Evolutionary conservation across 2,329 filamentous ascomycete species (phyloP), one percentile per base, ranked within the genome.

Genomic region (Lachnellula subtilissima): DNA sequence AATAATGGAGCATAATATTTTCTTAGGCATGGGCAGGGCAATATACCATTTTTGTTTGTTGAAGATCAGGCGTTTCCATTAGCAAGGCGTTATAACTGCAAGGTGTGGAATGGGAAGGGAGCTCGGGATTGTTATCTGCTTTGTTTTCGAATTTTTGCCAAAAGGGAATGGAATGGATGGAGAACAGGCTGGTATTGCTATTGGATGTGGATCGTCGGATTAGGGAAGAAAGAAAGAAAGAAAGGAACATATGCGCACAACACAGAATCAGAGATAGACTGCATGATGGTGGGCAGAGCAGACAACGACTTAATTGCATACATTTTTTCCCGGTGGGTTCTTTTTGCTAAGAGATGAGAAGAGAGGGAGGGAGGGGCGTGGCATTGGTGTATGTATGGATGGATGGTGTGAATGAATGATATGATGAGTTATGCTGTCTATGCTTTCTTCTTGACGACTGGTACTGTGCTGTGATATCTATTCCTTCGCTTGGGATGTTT

Each of bases 31-130:
- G 23, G 56, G 54, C 59, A 57, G 57, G 54, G 55, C 59, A 54
- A 59, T 56, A 56, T 55, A 57, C 49, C 47, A 49, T 50, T 60
- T 37, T 37, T 50, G 35, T 42, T 53, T 57, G 23, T 45, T 51
- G 35, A 54, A 32, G 52, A 49, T 40, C 28, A 15, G 52, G 54
- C 43, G 45, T 52, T 43, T 22, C 46, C 43, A 48, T 61, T 61
- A 61, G 59, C 59, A 59, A 52, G 59, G 59, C 54, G 59, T 61
- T 61, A 36, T 36, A 56, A 40, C 22, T 50, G 46, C 46, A 49
- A 17, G 37, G 37, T 17, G 17, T 15, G 17, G 37, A 1, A 17
- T 14, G n/a, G 11, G 39, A 37, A 14, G 22, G 48, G 48, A 25
- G n/a, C 19, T 14, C 22, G 32, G n/a, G 36, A 25, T 40, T 32